A percentile compares a stretch with the other conserved stretches of the same genome.
Evolutionary conservation across 148 eudicot species (phyloP).

Genomic region (Vaccinium darrowii): DNA sequence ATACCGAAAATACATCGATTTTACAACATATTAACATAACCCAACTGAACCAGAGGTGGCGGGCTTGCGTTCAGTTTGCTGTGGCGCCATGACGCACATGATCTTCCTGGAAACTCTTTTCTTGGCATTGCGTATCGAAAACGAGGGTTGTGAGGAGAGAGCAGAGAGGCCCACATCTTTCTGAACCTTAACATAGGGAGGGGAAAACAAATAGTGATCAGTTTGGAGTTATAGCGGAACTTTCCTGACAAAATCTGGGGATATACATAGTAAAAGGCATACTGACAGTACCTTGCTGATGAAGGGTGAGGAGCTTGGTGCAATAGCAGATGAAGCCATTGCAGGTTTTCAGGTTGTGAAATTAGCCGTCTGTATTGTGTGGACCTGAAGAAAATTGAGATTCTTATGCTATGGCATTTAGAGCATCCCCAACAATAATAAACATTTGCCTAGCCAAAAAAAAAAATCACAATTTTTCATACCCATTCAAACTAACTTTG

Average conservation of each 20-base stretch:
- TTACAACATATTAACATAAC: conserved; percentile 13
- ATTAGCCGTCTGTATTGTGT: neutral
- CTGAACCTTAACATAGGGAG: conserved; percentile 22
- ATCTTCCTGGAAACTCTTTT: conserved; percentile 46
- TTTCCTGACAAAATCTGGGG: neutral
- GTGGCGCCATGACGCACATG: conserved; percentile 74
- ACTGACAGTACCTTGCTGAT: conserved; percentile 36
- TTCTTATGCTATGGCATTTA: neutral
- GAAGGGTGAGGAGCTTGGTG: conserved; percentile 44
- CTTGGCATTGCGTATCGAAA: conserved; percentile 30
- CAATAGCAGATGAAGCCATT: conserved; percentile 48
- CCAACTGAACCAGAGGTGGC: conserved; percentile 80
- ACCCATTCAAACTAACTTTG: neutral
- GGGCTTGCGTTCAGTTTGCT: conserved; percentile 66
- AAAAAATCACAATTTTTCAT: neutral
- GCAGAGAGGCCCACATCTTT: conserved; percentile 64
- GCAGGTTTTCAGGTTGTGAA: neutral
- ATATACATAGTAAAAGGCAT: neutral
- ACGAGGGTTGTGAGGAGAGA: conserved; percentile 40
- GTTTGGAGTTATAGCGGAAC: neutral
- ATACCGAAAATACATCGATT: neutral
- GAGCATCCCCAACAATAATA: neutral
- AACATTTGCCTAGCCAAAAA: neutral
- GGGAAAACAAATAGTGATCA: neutral
- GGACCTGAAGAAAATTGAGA: neutral